These are phyloP conservation scores for Moesziomyces sp. DNA, from an alignment of 1,284 basidiomycete species.

Conservation along the genomic window DNA sequence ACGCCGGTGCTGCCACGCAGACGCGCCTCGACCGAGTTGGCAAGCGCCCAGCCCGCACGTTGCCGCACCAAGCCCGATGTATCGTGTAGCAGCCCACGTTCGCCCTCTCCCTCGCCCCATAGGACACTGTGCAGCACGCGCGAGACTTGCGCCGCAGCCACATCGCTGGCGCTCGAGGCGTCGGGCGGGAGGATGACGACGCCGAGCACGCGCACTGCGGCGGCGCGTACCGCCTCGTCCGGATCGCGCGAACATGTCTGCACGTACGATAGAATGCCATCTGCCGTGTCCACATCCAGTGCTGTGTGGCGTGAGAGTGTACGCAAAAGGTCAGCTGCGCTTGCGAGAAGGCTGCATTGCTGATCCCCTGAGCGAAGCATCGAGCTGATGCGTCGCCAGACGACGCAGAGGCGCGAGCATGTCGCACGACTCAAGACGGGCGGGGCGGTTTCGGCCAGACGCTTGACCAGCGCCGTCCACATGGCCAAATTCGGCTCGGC, in stretches of 20 bases:
- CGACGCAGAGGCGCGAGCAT: neutral
- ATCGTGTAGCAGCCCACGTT: constrained; percentile 10
- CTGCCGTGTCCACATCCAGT: neutral
- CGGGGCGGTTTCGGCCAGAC: constrained; percentile 9
- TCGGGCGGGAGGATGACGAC: constrained; percentile 35
- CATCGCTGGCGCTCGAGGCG: neutral
- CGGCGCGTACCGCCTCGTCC: constrained; percentile 35
- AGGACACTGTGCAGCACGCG: neutral
- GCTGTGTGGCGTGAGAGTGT: constrained; percentile 5
- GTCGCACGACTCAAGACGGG: neutral
- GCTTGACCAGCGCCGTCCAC: constrained; percentile 24
- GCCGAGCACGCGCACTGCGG: constrained; percentile 32
- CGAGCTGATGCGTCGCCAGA: constrained; percentile 1
- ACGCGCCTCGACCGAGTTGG: constrained; percentile 25
- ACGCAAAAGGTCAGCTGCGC: constrained; percentile 15
- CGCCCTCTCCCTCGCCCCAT: constrained; percentile 1
- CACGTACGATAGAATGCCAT: constrained; percentile 13
- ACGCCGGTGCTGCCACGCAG: neutral
- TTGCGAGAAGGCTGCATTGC: constrained; percentile 6
- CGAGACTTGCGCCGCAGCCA: neutral
- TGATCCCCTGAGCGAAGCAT: constrained; percentile 5
- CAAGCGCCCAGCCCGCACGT: constrained; percentile 33
- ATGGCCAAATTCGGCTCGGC: constrained; percentile 4
- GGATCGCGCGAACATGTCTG: constrained; percentile 1
- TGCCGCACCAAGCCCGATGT: constrained; percentile 39